Evolutionary conservation across 148 eudicot species (phyloP), one percentile per base, ranked within the genome.

Genomic region (Chenopodium album): DNA sequence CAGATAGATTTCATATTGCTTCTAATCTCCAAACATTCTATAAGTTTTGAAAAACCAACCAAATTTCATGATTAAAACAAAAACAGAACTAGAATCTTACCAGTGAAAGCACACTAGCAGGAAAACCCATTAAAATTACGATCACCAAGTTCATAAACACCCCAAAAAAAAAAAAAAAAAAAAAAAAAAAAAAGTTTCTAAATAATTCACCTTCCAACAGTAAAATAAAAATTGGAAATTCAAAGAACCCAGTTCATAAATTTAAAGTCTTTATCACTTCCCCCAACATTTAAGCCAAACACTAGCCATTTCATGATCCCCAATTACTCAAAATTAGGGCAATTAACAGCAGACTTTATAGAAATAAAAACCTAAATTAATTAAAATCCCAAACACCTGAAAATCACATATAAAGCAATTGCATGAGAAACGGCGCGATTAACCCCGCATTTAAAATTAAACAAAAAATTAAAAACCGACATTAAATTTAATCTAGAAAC

Each of bases 401-500:
- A 73, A 66, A 47, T 7, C 16, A 62, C 17, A 29, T 73, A 48
- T 22, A 73, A 23, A 54, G 54, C 23, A 32, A 32, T 22, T n/a
- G n/a, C 60, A 20, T 16, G 2, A 70, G 23, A 71, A 84, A 20
- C 17, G 32, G 32, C 8, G 23, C 7, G 4, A 68, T 34, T 22
- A 76, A 41, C 16, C 63, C n/a, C 2, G 60, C 70, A 50, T 32
- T 50, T 46, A 17, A 79, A 54, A 65, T 44, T 10, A 79, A 31
- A 65, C 44, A 4, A 60, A 28, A 23, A n/a, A 48, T 76, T 78
- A 65, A 41, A n/a, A 52, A 79, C 78, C 44, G 50, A n/a, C 34
- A 80, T 76, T 14, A 28, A 81, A 79, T 54, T 54, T 72, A 72
- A 84, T 9, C 83, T 72, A 13, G 77, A 76, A 71, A 22, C 67